These are phyloP conservation scores for Claviceps purpurea DNA, from an alignment of 2,329 filamentous ascomycete species.

Conservation along the genomic window DNA sequence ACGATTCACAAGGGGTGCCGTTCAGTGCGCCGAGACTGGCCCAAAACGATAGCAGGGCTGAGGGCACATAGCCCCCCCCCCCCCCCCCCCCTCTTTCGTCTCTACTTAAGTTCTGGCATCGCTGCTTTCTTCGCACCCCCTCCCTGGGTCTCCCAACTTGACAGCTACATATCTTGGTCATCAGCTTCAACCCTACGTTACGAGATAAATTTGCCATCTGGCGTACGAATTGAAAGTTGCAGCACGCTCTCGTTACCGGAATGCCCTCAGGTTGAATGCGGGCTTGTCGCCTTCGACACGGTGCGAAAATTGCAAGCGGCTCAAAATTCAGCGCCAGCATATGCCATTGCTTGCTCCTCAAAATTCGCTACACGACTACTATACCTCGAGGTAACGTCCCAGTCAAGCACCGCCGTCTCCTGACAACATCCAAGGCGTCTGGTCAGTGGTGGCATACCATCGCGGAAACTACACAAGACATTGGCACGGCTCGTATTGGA, in stretches of 20 bases:
- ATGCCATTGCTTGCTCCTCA: background rate
- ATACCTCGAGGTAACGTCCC: background rate
- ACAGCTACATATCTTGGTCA: background rate
- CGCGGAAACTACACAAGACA: background rate
- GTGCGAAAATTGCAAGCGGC: conserved; percentile 11
- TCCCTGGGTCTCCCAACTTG: background rate
- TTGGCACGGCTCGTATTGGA: conserved; percentile 8
- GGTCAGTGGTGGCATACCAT: background rate
- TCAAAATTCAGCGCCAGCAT: conserved; percentile 7
- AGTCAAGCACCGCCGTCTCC: background rate
- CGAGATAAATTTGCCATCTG: background rate
- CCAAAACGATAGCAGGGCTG: background rate
- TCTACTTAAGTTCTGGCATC: conserved; percentile 1
- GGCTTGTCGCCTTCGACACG: conserved; percentile 12
- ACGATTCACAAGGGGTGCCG: conserved; percentile 2
- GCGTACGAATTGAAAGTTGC: background rate
- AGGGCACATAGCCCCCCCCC: conserved; percentile 4
- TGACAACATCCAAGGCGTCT: background rate
- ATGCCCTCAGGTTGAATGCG: conserved; percentile 18
- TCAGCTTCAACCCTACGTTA: background rate
- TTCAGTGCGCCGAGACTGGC: conserved; percentile 4
- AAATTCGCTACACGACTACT: background rate
- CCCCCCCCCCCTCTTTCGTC: conserved; percentile 1
- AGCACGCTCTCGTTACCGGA: background rate
- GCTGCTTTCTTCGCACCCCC: background rate